phyloP scores from a whole-genome alignment of 352 stramenopile species.

The Globisporangium spiculum region DNA sequence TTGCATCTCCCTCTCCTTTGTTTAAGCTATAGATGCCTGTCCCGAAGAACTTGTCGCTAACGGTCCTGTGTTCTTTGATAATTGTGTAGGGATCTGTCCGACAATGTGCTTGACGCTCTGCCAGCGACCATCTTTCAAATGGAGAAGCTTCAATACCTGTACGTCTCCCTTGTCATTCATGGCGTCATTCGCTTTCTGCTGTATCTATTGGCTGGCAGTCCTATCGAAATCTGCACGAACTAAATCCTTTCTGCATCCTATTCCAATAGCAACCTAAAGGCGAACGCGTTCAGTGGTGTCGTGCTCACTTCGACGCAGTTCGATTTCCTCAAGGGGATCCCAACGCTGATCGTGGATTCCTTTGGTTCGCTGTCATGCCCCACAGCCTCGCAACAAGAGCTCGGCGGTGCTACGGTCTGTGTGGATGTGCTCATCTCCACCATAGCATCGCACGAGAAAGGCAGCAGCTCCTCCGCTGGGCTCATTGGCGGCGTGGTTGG shows the following conservation, averaged over 20 bases:
- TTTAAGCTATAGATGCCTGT: background rate
- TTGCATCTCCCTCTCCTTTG: background rate
- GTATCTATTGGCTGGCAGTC: background rate
- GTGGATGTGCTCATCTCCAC: background rate
- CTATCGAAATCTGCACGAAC: background rate
- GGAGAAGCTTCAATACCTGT: conserved; percentile 17
- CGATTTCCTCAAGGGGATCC: conserved; percentile 9
- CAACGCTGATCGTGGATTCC: conserved; percentile 12
- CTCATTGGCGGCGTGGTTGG: conserved; percentile 9
- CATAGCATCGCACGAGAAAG: background rate
- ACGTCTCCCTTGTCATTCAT: background rate
- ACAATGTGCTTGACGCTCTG: conserved; percentile 17
- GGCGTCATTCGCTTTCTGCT: background rate
- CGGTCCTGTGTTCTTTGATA: background rate
- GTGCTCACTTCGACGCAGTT: conserved; percentile 6
- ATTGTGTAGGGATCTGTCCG: conserved; percentile 11
- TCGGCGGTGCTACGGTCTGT: conserved; percentile 4
- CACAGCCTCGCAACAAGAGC: background rate
- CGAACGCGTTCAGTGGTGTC: conserved; percentile 14
- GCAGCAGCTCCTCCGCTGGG: background rate
- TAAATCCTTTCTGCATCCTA: background rate
- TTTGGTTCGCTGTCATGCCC: conserved; percentile 9
- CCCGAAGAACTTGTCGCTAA: background rate
- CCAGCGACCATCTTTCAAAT: conserved; percentile 12
- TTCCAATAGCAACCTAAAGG: conserved; percentile 10